Base-by-base conservation (phyloP, 495 filamentous ascomycete species). In the Oleoguttula mirabilis region DNA sequence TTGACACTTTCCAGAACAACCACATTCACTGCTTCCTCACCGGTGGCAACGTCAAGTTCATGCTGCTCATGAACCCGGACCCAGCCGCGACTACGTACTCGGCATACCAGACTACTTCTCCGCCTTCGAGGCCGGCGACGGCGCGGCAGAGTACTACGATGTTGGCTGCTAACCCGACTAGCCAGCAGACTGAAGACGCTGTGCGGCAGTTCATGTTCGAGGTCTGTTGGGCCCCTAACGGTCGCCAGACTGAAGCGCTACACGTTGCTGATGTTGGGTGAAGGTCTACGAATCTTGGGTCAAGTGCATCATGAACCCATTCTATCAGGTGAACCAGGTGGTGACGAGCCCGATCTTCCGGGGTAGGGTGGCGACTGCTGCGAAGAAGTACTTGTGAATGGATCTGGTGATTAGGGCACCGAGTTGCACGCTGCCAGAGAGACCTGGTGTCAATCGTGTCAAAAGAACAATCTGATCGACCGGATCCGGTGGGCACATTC, bases 271-370 rank as follows among this genome's bases (percentile, higher is more conserved):
- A n/a, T n/a, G n/a, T n/a, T n/a, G n/a, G n/a, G n/a, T n/a, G n/a
- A n/a, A 51, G 48, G 82, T 94, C 10, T 95, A 93, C 60, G 90
- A 96, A 61, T 78, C 71, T 44, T 98, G 88, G 73, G 71, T 93
- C 33, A 98, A 98, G 71, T 82, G 84, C n/a, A 73, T 87, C 28
- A 95, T 98, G 90, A 94, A 75, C 59, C 90, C 90, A 24, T 98
- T 98, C 62, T 93, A 92, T 62, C 65, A 71, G 39, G 70, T 77
- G 34, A 83, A 88, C 54, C 81, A 80, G 74, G 75, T 79, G 58
- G 77, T 98, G 23, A 72, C 68, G 59, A 94, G 85, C 60, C 76
- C 83, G 0, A 76, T 95, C 2, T 98, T 98, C 58, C 69, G 84
- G 55, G 58, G 66, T 28, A 75, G 80, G 62, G 84, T 98, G 2